A percentile compares a stretch with the other conserved stretches of the same genome.
Evolutionary conservation across 1,284 basidiomycete species (phyloP).

Genomic region (Anthracocystis panici-leucophaei): DNA sequence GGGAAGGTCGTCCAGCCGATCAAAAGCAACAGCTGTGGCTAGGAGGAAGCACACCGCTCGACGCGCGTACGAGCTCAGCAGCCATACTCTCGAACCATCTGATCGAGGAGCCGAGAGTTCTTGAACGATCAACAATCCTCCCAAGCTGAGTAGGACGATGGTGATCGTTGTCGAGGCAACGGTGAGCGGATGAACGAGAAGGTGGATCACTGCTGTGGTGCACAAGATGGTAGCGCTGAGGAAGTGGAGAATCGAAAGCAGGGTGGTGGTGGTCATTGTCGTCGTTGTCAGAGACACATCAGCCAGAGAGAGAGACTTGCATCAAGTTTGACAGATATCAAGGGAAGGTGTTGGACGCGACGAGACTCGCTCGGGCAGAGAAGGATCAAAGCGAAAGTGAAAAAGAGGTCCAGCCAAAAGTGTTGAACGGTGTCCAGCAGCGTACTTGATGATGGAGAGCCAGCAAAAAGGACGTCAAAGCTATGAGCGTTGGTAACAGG

Average conservation of each 20-base stretch:
- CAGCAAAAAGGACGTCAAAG: too few species aligned
- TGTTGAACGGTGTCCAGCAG: too few species aligned
- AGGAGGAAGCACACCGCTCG: slow-evolving; percentile 15
- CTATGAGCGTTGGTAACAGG: too few species aligned
- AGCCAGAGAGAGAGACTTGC: not conserved
- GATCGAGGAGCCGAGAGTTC: slow-evolving; percentile 4
- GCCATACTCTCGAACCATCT: not conserved
- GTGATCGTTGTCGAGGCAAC: slow-evolving; percentile 10
- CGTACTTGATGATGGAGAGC: too few species aligned
- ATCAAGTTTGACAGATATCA: too few species aligned
- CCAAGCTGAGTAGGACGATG: slow-evolving; percentile 1
- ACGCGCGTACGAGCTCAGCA: slow-evolving; percentile 2
- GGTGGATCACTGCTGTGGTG: slow-evolving; percentile 1
- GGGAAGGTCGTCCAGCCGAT: slow-evolving; percentile 9
- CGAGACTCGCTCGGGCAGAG: too few species aligned
- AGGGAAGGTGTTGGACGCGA: too few species aligned
- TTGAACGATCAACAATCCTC: slow-evolving; percentile 1
- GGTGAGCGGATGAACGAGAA: slow-evolving; percentile 22
- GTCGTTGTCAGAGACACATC: not conserved
- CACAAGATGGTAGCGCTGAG: slow-evolving; percentile 4
- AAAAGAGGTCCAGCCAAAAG: too few species aligned
- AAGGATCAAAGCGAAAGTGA: too few species aligned
- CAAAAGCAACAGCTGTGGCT: slow-evolving; percentile 12
- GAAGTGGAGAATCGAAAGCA: slow-evolving; percentile 11
- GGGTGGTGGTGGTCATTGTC: not conserved